Evolutionary conservation across 2,329 filamentous ascomycete genomes (phyloP).

Genomic region (Mycosphaerella sp.): DNA sequence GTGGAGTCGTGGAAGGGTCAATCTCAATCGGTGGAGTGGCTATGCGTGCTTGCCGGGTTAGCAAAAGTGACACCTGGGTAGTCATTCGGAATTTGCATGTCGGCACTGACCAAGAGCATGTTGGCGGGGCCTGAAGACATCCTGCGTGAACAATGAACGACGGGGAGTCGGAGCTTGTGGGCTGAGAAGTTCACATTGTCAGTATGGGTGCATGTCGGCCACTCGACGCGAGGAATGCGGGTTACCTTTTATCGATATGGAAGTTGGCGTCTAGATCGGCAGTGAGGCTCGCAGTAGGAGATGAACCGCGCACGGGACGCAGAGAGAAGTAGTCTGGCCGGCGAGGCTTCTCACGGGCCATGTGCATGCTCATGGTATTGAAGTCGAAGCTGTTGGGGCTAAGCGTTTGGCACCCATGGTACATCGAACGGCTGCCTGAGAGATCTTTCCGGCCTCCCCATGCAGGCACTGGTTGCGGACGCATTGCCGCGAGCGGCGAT

Average conservation of each 20-base stretch:
- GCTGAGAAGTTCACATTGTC: constrained; percentile 48
- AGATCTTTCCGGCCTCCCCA: constrained; percentile 54
- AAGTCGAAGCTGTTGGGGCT: constrained; percentile 64
- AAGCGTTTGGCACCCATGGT: constrained; percentile 49
- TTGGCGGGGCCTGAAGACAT: constrained; percentile 51
- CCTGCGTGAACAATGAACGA: constrained; percentile 73
- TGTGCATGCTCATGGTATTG: constrained; percentile 65
- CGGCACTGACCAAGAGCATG: constrained; percentile 29
- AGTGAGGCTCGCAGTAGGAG: constrained; percentile 82
- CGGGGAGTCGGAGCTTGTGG: constrained; percentile 77
- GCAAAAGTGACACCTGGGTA: neutral
- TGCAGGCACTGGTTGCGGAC: constrained; percentile 59
- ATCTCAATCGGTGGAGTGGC: constrained; percentile 42
- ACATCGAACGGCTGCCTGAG: constrained; percentile 48
- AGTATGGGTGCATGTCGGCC: constrained; percentile 28
- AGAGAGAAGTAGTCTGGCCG: constrained; percentile 73
- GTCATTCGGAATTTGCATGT: constrained; percentile 12
- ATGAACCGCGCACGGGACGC: constrained; percentile 71
- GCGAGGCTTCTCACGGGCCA: constrained; percentile 63
- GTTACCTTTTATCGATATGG: constrained; percentile 86
- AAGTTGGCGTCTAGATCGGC: constrained; percentile 97
- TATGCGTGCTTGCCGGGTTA: constrained; percentile 35
- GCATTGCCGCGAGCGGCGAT: constrained; percentile 89
- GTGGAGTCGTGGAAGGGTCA: constrained; percentile 78
- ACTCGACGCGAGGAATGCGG: constrained; percentile 35